phyloP scores from a whole-genome alignment of 192 early-diverging fungal genomes.

The Coemansia sp. region DNA sequence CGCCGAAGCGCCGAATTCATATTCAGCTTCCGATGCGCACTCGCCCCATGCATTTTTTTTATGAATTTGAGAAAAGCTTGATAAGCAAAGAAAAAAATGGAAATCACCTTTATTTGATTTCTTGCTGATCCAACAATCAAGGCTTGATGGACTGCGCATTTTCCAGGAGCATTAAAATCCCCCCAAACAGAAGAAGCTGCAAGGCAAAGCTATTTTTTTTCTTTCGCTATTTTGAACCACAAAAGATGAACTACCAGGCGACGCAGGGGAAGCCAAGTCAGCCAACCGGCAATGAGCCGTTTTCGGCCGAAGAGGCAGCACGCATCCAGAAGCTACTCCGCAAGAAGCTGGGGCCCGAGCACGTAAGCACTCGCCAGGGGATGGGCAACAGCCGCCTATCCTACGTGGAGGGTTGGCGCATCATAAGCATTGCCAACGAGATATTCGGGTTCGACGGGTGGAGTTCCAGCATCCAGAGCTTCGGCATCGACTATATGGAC shows the following conservation, averaged over 20 bases:
- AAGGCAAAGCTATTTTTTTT: background rate
- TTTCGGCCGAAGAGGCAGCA: constrained; percentile 12
- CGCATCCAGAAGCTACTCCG: constrained; percentile 44
- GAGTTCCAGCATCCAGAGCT: constrained; percentile 69
- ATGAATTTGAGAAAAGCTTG: background rate
- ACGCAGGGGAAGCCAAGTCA: background rate
- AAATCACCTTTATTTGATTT: background rate
- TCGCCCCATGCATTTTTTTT: constrained; percentile 34
- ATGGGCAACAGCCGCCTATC: constrained; percentile 66
- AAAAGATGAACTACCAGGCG: constrained; percentile 11
- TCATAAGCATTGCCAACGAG: constrained; percentile 85
- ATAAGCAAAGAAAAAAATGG: background rate
- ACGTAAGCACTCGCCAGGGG: constrained; percentile 61
- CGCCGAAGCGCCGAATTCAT: constrained; percentile 61
- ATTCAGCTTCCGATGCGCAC: constrained; percentile 45
- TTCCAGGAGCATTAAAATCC: background rate
- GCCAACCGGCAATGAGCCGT: constrained; percentile 2
- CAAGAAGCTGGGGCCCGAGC: constrained; percentile 69
- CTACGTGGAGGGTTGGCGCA: constrained; percentile 83
- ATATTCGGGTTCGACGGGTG: constrained; percentile 96
- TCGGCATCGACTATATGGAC: constrained; percentile 73
- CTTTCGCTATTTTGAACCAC: background rate
- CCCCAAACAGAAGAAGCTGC: background rate
- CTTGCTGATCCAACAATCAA: background rate
- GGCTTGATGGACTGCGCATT: background rate